Evolutionary conservation across 192 early-diverging fungal species (phyloP).

Genomic region (Coemansia sp.): DNA sequence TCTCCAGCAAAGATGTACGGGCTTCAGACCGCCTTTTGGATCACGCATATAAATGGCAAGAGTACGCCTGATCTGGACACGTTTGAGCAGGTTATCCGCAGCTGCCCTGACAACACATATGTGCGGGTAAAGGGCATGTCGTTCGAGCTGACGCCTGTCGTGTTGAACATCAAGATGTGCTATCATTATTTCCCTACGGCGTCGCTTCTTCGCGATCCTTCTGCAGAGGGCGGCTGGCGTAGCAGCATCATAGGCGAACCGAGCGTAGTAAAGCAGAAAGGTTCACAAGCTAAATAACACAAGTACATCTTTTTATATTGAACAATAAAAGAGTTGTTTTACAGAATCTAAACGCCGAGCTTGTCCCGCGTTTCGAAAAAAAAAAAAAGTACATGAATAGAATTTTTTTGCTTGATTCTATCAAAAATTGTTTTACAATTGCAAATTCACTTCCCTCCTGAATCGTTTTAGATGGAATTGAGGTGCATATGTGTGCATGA

Average conservation of each 20-base stretch:
- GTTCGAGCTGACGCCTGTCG: slow-evolving; percentile 53
- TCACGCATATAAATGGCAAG: slow-evolving; percentile 68
- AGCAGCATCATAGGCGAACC: not conserved
- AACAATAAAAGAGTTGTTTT: too few relatives aligned
- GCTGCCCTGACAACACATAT: slow-evolving; percentile 56
- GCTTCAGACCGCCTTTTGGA: slow-evolving; percentile 62
- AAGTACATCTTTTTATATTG: too few relatives aligned
- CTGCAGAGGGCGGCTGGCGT: not conserved
- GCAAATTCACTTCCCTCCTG: too few relatives aligned
- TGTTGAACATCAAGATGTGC: slow-evolving; percentile 71
- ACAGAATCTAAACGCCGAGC: too few relatives aligned
- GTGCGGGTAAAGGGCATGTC: slow-evolving; percentile 44
- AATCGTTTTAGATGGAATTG: too few relatives aligned
- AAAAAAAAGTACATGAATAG: too few relatives aligned
- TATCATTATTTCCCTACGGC: slow-evolving; percentile 75
- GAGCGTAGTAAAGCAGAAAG: not conserved
- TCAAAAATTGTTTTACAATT: too few relatives aligned
- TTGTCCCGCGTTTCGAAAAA: not conserved
- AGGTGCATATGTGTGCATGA: too few relatives aligned
- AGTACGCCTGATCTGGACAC: slow-evolving; percentile 61
- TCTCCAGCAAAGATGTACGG: slow-evolving; percentile 69
- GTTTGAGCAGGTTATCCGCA: slow-evolving; percentile 62
- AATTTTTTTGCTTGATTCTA: too few relatives aligned
- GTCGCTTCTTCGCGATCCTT: slow-evolving; percentile 32
- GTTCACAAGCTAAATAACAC: not conserved